Evolutionary conservation across 495 filamentous ascomycete genomes (phyloP), one percentile per base, ranked within the genome.

Genomic region (Aspergillus indologenus): DNA sequence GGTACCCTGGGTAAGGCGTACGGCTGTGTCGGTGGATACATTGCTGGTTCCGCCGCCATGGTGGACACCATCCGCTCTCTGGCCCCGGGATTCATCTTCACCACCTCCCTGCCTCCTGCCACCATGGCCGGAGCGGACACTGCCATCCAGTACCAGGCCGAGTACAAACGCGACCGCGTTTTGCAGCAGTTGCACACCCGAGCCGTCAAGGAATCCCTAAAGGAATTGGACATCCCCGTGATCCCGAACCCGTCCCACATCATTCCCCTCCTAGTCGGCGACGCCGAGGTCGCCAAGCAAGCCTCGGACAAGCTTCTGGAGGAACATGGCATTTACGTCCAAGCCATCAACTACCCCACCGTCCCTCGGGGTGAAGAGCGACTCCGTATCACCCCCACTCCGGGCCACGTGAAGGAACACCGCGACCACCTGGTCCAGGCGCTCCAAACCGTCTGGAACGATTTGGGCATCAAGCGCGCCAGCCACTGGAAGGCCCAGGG

Each of bases 321-420:
- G 59, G 85, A 94, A 57, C 87, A 94, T 73, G 85, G 85, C 48
- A 98, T 98, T 72, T 98, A 98, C 68, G 94, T 98, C 15, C 94
- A 98, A 74, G 90, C 90, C 57, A 98, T 98, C 81, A 98, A 98
- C 77, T 98, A 98, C 75, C 94, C 94, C 7, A 98, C 94, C 54
- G 94, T 98, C 1, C 94, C 94, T 1, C 89, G 93, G 5, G 94
- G 94, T 15, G 90, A 98, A 76, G 94, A 98, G 75, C 88, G 94
- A 29, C 83, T 98, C 52, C 87, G 94, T 62, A 89, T 98, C 71
- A 98, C 94, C 8, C 94, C 94, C 0, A 98, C 94, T 11, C 94
- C 94, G 0, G 94, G 94, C 34, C 94, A 98, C 68, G 85, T 83
- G 53, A 86, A 86, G 69, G 80, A 88, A 60, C 91, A 86, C 70